These are phyloP conservation scores for Fusarium sacchari DNA, from an alignment of 2,329 filamentous ascomycete species.

Conservation along the genomic window DNA sequence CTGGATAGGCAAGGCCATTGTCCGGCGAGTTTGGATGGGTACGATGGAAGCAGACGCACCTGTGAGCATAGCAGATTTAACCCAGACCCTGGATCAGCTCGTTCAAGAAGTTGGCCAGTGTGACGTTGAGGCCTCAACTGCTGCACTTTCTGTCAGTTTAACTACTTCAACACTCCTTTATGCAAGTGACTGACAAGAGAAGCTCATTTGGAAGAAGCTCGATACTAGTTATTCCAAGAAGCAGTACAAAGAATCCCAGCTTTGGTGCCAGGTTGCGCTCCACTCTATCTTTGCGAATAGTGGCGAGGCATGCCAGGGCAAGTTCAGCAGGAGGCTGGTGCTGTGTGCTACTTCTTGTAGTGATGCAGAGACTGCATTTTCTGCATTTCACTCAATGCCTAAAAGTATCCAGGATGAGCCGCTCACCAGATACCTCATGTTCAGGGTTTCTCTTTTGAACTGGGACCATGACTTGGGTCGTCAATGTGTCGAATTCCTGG, in stretches of 20 bases:
- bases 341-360: conserved; percentile 69
- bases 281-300: conserved; percentile 73
- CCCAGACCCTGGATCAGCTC: conserved; percentile 48
- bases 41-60: conserved; percentile 56
- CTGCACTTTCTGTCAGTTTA: conserved; percentile 70
- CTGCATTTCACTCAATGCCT: conserved; percentile 67
- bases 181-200: conserved; percentile 18
- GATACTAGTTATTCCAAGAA: conserved; percentile 66
- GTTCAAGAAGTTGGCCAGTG: conserved; percentile 53
- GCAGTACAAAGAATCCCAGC: conserved; percentile 64
- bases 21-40: conserved; percentile 75
- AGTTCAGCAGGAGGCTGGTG: conserved; percentile 77
- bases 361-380: conserved; percentile 39
- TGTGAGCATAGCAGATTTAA: conserved; percentile 38
- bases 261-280: conserved; percentile 78
- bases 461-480: conserved; percentile 68
- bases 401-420: conserved; percentile 66
- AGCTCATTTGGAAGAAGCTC: conserved; percentile 87
- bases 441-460: conserved; percentile 73
- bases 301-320: conserved; percentile 73
- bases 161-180: not conserved
- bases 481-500: conserved; percentile 71
- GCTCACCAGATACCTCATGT: conserved; percentile 78
- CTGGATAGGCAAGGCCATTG: conserved; percentile 75
- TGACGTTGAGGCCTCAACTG: conserved; percentile 69